A percentile compares a stretch with the other conserved stretches of the same genome.
Conservation (phyloP, 169 alveolate species). For the Plasmodium reichenowi region DNA sequence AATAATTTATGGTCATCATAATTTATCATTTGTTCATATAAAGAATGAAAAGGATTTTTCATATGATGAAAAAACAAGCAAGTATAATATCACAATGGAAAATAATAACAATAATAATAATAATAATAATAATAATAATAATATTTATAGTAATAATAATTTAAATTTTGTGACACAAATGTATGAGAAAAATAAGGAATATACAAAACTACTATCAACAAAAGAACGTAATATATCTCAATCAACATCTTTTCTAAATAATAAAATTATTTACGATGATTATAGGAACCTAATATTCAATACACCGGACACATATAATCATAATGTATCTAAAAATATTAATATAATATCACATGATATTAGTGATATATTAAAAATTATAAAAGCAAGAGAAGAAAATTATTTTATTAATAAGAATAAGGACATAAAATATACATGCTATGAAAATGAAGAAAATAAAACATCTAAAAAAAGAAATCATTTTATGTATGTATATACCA, state of each 20-base stretch:
- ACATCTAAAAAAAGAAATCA: conserved; percentile 5
- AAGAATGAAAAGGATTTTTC: not conserved
- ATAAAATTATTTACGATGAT: too few relatives aligned
- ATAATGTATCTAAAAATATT: not conserved
- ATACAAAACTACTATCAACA: not conserved
- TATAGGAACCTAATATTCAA: too few relatives aligned
- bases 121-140: not conserved
- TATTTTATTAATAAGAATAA: conserved; percentile 12
- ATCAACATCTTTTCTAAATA: too few relatives aligned
- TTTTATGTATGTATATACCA: conserved; percentile 21
- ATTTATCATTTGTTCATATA: conserved; percentile 8
- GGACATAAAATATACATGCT: conserved; percentile 29
- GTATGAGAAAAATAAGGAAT: not conserved
- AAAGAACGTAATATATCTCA: not conserved
- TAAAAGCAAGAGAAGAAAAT: conserved; percentile 38
- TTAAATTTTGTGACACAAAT: too few relatives aligned
- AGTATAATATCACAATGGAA: not conserved
- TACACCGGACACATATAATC: too few relatives aligned
- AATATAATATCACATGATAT: conserved; percentile 1
- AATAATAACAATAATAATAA: not conserved
- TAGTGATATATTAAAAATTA: conserved; percentile 4
- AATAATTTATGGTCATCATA: not conserved
- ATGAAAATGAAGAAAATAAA: conserved; percentile 11
- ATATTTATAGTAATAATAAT: not conserved
- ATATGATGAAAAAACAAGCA: not conserved